phyloP scores from a whole-genome alignment of 805 yeast species.

The Candida qinlingensis region DNA sequence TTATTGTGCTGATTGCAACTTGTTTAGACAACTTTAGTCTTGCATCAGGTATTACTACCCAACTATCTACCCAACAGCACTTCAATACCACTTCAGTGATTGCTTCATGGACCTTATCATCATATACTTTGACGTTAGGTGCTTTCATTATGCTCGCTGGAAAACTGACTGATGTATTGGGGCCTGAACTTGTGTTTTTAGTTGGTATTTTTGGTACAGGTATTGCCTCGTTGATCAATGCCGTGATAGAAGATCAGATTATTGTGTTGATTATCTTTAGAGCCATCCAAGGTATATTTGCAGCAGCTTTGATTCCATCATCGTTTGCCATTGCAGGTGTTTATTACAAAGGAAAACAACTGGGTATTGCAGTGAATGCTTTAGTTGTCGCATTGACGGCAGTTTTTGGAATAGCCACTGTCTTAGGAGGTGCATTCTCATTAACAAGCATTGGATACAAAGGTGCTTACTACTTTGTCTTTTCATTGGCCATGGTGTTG shows the following conservation, averaged over 20 bases:
- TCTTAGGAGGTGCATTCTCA: conserved; percentile 41
- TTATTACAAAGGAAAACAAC: conserved; percentile 25
- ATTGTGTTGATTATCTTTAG: conserved; percentile 36
- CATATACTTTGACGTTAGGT: conserved; percentile 40
- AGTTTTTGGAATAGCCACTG: conserved; percentile 34
- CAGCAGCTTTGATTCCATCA: conserved; percentile 36
- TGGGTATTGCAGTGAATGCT: conserved; percentile 25
- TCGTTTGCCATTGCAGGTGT: conserved; percentile 30
- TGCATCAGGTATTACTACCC: conserved; percentile 2
- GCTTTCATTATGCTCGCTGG: conserved; percentile 40
- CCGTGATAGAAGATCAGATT: conserved; percentile 29
- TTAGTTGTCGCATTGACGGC: conserved; percentile 25
- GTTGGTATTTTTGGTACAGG: conserved; percentile 22
- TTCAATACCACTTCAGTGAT: conserved; percentile 3
- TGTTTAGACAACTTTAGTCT: conserved; percentile 5
- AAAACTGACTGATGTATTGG: conserved; percentile 37
- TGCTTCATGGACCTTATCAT: conserved; percentile 38
- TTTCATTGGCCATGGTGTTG: conserved; percentile 26
- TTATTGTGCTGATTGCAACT: conserved; percentile 1
- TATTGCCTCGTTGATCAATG: conserved; percentile 30
- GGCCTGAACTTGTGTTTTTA: conserved; percentile 30
- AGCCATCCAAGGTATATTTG: conserved; percentile 41
- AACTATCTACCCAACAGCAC: not conserved
- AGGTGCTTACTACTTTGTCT: conserved; percentile 33
- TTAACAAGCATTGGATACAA: conserved; percentile 33